These are phyloP conservation scores for Thielaviopsis cerberus DNA, from an alignment of 2,329 filamentous ascomycete species.

Conservation along the genomic window DNA sequence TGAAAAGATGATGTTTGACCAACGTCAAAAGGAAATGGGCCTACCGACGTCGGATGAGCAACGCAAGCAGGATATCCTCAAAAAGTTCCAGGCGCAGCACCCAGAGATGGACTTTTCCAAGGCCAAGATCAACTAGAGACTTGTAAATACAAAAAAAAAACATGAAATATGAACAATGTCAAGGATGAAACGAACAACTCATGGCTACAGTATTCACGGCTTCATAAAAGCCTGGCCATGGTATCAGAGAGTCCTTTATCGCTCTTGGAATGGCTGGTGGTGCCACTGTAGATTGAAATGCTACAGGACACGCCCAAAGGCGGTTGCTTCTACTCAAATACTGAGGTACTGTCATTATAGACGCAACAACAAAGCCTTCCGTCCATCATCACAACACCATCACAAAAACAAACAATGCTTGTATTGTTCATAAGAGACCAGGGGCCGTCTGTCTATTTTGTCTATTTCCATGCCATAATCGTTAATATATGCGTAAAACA, in stretches of 20 bases:
- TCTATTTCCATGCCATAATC: slow-evolving; percentile 13
- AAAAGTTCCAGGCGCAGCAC: slow-evolving; percentile 74
- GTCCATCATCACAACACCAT: background rate
- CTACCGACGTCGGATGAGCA: slow-evolving; percentile 82
- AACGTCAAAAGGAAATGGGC: slow-evolving; percentile 87
- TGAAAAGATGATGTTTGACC: slow-evolving; percentile 99
- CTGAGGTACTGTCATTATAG: background rate
- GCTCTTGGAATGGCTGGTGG: slow-evolving; percentile 37
- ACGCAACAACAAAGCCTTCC: background rate
- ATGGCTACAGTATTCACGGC: slow-evolving; percentile 29
- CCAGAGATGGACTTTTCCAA: slow-evolving; percentile 57
- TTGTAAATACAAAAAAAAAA: background rate
- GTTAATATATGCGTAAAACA: slow-evolving; percentile 4
- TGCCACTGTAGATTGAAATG: slow-evolving; percentile 31
- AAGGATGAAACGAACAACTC: slow-evolving; percentile 40
- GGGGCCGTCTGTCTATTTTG: background rate
- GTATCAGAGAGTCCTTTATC: slow-evolving; percentile 43
- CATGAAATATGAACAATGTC: slow-evolving; percentile 24
- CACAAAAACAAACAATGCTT: background rate
- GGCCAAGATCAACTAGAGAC: slow-evolving; percentile 39
- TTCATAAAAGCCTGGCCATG: slow-evolving; percentile 19
- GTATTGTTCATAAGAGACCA: background rate
- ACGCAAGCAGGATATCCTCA: slow-evolving; percentile 81
- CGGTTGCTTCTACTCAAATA: background rate
- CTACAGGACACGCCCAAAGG: background rate